phyloP scores from a whole-genome alignment of 331 rosid genomes.

The Malus hybrid region DNA sequence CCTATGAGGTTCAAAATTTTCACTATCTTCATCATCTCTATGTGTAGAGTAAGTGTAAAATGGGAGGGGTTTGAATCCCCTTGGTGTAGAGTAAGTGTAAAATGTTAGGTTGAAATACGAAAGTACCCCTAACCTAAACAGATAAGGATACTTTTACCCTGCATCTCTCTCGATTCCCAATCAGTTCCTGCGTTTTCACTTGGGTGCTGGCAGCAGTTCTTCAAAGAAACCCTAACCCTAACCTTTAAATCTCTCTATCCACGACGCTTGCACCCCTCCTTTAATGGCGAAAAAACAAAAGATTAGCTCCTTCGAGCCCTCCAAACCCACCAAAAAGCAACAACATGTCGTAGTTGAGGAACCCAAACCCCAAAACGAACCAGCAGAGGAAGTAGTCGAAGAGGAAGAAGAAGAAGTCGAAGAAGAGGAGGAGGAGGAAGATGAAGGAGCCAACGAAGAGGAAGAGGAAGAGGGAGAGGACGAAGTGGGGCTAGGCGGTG shows the following conservation, averaged over 20 bases:
- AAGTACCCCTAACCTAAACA: no score
- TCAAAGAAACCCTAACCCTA: slow-evolving; percentile 7
- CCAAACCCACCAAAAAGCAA: slow-evolving; percentile 48
- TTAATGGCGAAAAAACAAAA: slow-evolving; percentile 73
- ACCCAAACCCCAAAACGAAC: slow-evolving; percentile 6
- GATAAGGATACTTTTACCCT: no score
- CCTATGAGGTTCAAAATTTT: no score
- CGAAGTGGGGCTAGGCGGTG: slow-evolving; percentile 1
- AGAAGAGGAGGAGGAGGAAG: slow-evolving; percentile 39
- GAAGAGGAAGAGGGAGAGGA: slow-evolving; percentile 29
- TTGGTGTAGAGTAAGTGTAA: no score
- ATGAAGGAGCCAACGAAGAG: slow-evolving; percentile 27
- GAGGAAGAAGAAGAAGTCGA: slow-evolving; percentile 31
- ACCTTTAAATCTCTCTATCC: background rate
- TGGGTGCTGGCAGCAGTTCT: slow-evolving; percentile 2
- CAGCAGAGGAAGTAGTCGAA: slow-evolving; percentile 8
- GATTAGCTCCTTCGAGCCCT: slow-evolving; percentile 36
- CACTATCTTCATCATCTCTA: no score
- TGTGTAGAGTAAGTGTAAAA: no score
- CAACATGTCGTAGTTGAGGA: slow-evolving; percentile 17
- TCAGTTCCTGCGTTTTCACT: background rate
- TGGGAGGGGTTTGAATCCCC: no score
- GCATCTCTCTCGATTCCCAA: background rate
- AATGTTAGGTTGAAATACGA: no score
- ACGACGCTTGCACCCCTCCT: background rate